phyloP scores from a whole-genome alignment of 2,329 filamentous ascomycete species.

The Fusarium subglutinans region DNA sequence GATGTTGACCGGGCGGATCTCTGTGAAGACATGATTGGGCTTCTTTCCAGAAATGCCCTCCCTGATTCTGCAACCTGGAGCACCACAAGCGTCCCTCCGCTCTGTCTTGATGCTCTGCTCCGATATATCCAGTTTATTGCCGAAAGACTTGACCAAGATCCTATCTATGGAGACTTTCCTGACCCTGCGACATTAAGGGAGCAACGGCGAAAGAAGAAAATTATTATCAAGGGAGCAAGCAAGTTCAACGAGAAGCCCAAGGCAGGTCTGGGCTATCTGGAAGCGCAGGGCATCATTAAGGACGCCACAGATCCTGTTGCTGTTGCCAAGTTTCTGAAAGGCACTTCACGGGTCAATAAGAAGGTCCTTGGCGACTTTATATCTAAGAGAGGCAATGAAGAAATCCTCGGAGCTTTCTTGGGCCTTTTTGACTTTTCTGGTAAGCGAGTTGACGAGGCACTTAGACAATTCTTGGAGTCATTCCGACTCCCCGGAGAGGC shows the following conservation, averaged over 20 bases:
- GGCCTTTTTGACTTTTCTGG: conserved; percentile 87
- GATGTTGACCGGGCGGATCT: conserved; percentile 90
- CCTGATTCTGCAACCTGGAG: conserved; percentile 99
- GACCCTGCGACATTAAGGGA: conserved; percentile 71
- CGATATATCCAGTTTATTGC: conserved; percentile 93
- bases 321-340: conserved; percentile 87
- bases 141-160: conserved; percentile 80
- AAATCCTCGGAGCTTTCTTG: conserved; percentile 85
- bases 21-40: conserved; percentile 93
- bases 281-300: conserved; percentile 85
- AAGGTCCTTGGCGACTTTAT: conserved; percentile 91
- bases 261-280: conserved; percentile 84
- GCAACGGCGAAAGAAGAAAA: conserved; percentile 81
- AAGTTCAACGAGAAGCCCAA: conserved; percentile 98
- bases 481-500: conserved; percentile 96
- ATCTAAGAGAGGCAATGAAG: conserved; percentile 88
- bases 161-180: conserved; percentile 71
- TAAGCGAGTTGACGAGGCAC: conserved; percentile 88
- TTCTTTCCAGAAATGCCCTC: conserved; percentile 92
- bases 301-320: conserved; percentile 77
- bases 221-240: conserved; percentile 85
- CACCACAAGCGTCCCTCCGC: conserved; percentile 94
- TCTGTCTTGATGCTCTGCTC: conserved; percentile 91
- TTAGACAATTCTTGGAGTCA: conserved; percentile 85
- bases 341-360: conserved; percentile 89